Base-by-base conservation (phyloP, 306 rosid species). In the Astragalus glycyphyllos region DNA sequence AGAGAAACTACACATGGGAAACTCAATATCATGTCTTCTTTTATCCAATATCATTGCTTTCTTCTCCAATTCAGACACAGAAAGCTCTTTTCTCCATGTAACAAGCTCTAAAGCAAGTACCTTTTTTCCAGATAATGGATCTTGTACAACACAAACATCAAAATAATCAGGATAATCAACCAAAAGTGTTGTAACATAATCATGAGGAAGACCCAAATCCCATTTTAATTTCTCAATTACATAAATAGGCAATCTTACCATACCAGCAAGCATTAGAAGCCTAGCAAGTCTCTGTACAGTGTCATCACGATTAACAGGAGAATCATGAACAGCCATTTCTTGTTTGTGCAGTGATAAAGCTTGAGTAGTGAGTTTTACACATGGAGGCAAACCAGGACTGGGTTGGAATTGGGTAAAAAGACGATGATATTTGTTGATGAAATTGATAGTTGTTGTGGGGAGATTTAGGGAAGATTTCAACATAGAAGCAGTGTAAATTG, bases 181-280 rank as follows among this genome's bases (percentile, higher is more conserved):
- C 65, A 92, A 82, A 79, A 92, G 92, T 0, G 77, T 62, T 10
- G 62, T 69, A 66, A 84, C 72, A 73, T 81, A 84, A 77, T 83
- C 78, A 37, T 79, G 84, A 16, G 94, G 96, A 68, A 89, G 95
- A 74, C 98, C 96, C 83, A 92, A 7, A 80, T 92, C 98, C 96
- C 98, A 92, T 58, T 85, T 88, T 41, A 92, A 75, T 75, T 73
- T 81, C 62, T 92, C 89, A 63, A 89, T 84, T 34, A 92, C 69
- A 80, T 79, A 78, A 12, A 92, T 40, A 40, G 98, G 96, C 87
- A 90, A 81, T 57, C 69, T 82, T 5, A n/a, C 38, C 50, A 69
- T 75, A n/a, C 92, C 81, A 14, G 90, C 77, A 48, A 92, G 94
- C 98, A 92, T 86, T 46, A 92, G 67, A 51, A 89, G 81, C 85